Evolutionary conservation across 768 basidiomycete genomes (phyloP), one percentile per base, ranked within the genome.

Genomic region (Hericium erinaceus): DNA sequence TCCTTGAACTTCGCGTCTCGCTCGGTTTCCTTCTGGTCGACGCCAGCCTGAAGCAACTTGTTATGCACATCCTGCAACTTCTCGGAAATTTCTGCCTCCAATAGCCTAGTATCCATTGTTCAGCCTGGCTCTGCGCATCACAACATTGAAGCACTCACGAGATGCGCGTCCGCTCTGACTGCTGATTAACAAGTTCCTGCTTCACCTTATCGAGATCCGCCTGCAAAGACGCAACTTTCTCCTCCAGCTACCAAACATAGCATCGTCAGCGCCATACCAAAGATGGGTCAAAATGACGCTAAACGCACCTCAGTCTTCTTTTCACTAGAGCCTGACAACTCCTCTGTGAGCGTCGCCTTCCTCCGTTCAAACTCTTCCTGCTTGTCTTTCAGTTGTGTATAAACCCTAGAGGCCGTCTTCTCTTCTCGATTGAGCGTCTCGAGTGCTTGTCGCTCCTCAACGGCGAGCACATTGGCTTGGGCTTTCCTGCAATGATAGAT

Each of bases 21-120:
- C 66, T 98, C 92, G 0, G 85, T 85, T 70, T 97, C 92, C 49
- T 84, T 83, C 70, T 77, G 87, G 66, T 98, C 95, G 0, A 91
- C 85, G 28, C 92, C 91, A 1, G 95, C 95, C 67, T 95, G 89
- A 13, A 93, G 74, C 3, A 99, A 80, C 65, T 97, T 87, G 50
- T 84, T 79, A 66, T 91, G 89, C 3, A 91, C 78, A 13, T 83
- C 84, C 54, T 84, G 79, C 5, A 99, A 80, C 67, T 95, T 94
- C 72, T 95, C 95, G 67, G 95, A 95, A 24, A 87, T 81, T 65
- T 99, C 95, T 0, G 83, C 81, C 69, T 97, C 94, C 12, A 93
- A 80, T 74, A 92, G 89, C 49, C 94, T 98, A 62, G 16, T 37
- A 15, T 20, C 49, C 26, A 39, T 15, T 52, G 6, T 8, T 57